These are phyloP conservation scores for Lichtheimia hyalospora DNA, from an alignment of 371 early-diverging fungal species.

Conservation along the genomic window DNA sequence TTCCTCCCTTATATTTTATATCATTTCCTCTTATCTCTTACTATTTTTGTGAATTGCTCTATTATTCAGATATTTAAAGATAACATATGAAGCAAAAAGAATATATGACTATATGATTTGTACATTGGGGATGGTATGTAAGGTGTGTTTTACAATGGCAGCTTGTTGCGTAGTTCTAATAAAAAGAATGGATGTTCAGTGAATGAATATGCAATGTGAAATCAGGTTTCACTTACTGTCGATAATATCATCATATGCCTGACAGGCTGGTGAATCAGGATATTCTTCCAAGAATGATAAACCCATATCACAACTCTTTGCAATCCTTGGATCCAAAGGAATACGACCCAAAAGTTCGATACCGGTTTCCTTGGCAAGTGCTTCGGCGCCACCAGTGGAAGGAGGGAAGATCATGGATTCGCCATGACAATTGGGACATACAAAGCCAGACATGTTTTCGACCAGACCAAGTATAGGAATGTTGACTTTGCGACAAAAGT, in stretches of 20 bases:
- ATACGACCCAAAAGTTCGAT: conserved; percentile 83
- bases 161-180: not conserved
- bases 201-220: not conserved
- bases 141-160: not conserved
- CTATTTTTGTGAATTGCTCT: too few species aligned
- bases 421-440: conserved; percentile 90
- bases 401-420: conserved; percentile 88
- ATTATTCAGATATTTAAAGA: too few species aligned
- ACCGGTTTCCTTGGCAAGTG: conserved; percentile 77
- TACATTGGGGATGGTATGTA: not conserved
- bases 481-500: conserved; percentile 92
- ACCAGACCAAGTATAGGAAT: conserved; percentile 94
- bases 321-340: conserved; percentile 92
- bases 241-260: conserved; percentile 75
- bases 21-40: too few species aligned
- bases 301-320: conserved; percentile 80
- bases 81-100: not conserved
- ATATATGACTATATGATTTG: not conserved
- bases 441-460: conserved; percentile 99
- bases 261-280: conserved; percentile 86
- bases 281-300: conserved; percentile 83
- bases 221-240: conserved; percentile 35
- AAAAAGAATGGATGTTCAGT: not conserved
- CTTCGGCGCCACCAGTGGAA: conserved; percentile 88
- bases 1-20: too few species aligned